Percentiles rank a stretch among this genome's conserved stretches.
Conservation (phyloP, 192 early-diverging fungal genomes). For the Neocallimastix lanati region DNA sequence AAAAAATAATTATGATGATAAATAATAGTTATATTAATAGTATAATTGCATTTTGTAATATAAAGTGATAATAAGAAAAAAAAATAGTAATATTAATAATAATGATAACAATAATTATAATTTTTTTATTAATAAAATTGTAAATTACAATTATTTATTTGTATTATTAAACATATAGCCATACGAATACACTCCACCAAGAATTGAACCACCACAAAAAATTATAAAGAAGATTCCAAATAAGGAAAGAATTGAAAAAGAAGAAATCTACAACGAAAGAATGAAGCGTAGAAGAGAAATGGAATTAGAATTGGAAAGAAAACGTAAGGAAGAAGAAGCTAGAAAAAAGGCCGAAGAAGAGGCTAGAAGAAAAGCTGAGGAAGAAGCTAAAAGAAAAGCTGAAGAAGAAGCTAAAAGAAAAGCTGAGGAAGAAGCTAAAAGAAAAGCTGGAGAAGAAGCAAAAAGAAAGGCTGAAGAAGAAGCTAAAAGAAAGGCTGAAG, state of each 20-base stretch:
- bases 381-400: neutral
- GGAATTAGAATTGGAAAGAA: neutral
- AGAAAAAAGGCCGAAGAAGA: neutral
- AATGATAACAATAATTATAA: too few species aligned
- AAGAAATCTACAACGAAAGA: neutral
- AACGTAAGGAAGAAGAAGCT: neutral
- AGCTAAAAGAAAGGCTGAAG: neutral
- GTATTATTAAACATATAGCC: too few species aligned
- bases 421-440: neutral
- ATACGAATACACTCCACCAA: neutral
- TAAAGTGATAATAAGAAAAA: too few species aligned
- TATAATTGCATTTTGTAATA: too few species aligned
- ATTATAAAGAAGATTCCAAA: neutral
- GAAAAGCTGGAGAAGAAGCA: neutral
- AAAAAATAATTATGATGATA: too few species aligned
- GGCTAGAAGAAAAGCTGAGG: neutral
- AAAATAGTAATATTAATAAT: too few species aligned
- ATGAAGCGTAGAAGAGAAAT: neutral
- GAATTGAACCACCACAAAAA: neutral
- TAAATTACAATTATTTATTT: too few species aligned
- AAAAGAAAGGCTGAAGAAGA: neutral
- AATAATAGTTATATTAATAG: too few species aligned
- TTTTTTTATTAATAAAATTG: too few species aligned
- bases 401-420: neutral
- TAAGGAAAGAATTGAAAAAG: neutral